Evolutionary conservation across 83 land plant species (phyloP), one percentile per base, ranked within the genome.

Genomic region (Diphasiastrum complanatum): DNA sequence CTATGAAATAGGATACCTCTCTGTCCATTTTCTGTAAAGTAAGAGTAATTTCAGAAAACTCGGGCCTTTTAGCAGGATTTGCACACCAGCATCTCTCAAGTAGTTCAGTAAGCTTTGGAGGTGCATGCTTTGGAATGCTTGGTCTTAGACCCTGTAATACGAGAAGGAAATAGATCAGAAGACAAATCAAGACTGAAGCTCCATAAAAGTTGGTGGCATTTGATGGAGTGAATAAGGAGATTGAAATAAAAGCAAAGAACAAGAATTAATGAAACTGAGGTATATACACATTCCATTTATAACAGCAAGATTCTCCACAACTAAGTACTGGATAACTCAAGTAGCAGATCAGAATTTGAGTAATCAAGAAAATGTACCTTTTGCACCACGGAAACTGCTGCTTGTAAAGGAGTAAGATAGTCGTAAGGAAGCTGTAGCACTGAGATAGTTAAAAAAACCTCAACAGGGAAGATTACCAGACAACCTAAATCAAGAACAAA

Each of bases 371-470:
- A 33, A 33, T 14, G 45, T 73, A 89, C 95, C 95, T 85, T 85
- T 62, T 89, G 95, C 32, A 89, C 95, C 14, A 89, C 95, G 36
- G 87, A 91, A 6, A 89, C 91, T 35, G 95, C 95, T 40, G 95
- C 95, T 78, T 89, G 95, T 51, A 89, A 60, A 16, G 95, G 95
- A 20, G 91, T 89, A 25, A 89, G 65, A 48, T 78, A 89, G 34
- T 89, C 95, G 43, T 89, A 89, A 14, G 95, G 95, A 64, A 89
- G 73, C 95, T 89, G 90, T 5, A 73, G 24, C n/a, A 32, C 16
- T 38, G n/a, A 38, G 2, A 23, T 12, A 59, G 25, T 25, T 34
- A 40, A 36, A 12, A 40, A 8, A 43, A 59, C 2, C 6, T 25
- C 20, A 27, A 6, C 11, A 58, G 11, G n/a, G 48, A 1, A 47